Evolutionary conservation across 352 stramenopile species (phyloP), one percentile per base, ranked within the genome.

Genomic region (Blastocystis sp.): DNA sequence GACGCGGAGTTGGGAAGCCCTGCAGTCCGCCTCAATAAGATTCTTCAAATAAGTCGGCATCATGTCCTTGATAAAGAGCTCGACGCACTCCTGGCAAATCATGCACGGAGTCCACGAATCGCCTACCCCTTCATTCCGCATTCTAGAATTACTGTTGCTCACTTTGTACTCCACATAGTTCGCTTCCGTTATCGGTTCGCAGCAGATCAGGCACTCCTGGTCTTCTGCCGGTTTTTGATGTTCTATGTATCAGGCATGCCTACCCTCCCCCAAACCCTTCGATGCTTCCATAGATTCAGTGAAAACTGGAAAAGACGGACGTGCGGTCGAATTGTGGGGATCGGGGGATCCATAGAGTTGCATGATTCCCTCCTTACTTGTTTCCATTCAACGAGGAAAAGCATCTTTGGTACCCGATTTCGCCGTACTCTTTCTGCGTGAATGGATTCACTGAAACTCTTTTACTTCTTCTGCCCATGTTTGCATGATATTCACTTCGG

Each of bases 41-140:
- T 84, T 84, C 57, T 84, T 69, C 34, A 54, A 19, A 63, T 84
- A 84, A 11, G 38, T 84, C 28, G 74, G 74, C 74, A 84, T 84
- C 74, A 69, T 70, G 48, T 84, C 60, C 52, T 84, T 66, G 34
- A 84, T 42, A 19, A 84, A 84, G n/a, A 59, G 34, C 24, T 84
- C 74, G 0, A 69, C 57, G 21, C 74, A 84, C 7, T 45, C 57
- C 28, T 84, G 14, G 21, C 74, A 84, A 40, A 84, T 84, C 24
- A 84, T 68, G 28, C 74, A 84, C 7, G 74, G 74, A 54, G 45
- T 84, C 74, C 74, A 84, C 2, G 65, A 42, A 1, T 54, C 66
- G 45, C 66, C 74, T 84, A 84, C 28, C 4, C 2, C 24, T 38
- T 70, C 1, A 48, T 1, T 1, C 17, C 1, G 6, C n/a, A 21